Percentiles rank a stretch among this genome's conserved stretches.
These are phyloP conservation scores for Chlamydomonas reinhardtii DNA, from an alignment of 163 green algal species.

Conservation along the genomic window DNA sequence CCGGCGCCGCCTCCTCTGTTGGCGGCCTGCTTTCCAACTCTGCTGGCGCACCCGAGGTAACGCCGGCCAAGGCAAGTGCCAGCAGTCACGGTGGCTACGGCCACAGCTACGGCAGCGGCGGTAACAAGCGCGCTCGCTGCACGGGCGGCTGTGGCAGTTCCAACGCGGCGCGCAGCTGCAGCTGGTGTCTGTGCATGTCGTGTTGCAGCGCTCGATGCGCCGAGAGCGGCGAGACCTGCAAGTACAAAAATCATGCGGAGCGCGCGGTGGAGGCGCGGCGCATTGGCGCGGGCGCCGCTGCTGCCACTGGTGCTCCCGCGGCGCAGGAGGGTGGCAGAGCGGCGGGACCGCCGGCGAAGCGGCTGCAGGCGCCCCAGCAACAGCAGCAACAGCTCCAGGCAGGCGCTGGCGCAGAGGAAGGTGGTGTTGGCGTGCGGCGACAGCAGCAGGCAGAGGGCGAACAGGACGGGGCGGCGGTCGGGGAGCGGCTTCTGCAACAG, in stretches of 20 bases:
- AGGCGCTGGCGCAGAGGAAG: not conserved
- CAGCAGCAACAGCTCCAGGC: not conserved
- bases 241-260: constrained; percentile 44
- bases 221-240: constrained; percentile 16
- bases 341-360: too few species aligned
- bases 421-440: too few species aligned
- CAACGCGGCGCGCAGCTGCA: constrained; percentile 31
- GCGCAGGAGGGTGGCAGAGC: too few species aligned
- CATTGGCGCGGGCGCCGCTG: too few species aligned
- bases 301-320: too few species aligned
- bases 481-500: too few species aligned
- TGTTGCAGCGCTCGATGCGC: constrained; percentile 19
- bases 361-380: not conserved
- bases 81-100: not conserved
- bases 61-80: not conserved
- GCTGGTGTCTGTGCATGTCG: constrained; percentile 25
- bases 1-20: too few species aligned
- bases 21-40: too few species aligned
- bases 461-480: too few species aligned
- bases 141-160: constrained; percentile 13
- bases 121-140: constrained; percentile 24
- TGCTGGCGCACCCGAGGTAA: not conserved
- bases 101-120: not conserved
- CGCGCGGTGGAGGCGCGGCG: not conserved
- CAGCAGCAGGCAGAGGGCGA: not conserved